A percentile compares a stretch with the other conserved stretches of the same genome.
Evolutionary conservation across 441 rosid species (phyloP).

Genomic region (Codiaeum variegatum): DNA sequence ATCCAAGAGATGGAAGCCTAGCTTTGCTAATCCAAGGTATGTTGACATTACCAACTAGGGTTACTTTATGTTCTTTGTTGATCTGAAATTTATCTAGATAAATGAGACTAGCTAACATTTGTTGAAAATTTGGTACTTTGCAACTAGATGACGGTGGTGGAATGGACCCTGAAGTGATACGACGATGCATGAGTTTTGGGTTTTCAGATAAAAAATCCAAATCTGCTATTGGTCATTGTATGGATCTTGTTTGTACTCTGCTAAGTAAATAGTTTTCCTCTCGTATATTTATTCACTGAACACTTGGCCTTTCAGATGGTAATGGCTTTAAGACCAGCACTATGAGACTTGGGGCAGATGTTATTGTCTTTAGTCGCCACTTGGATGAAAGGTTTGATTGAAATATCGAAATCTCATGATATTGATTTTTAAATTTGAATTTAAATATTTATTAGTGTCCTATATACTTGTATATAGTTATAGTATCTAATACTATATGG

Average conservation of each 20-base stretch:
- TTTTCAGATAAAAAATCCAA: conserved; percentile 81
- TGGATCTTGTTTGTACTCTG: conserved; percentile 22
- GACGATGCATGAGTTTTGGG: conserved; percentile 92
- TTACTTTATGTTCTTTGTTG: neutral
- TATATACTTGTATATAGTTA: neutral
- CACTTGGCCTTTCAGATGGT: conserved; percentile 67
- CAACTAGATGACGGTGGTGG: conserved; percentile 90
- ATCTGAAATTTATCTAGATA: conserved; percentile 12
- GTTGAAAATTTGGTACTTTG: conserved; percentile 19
- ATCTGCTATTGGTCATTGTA: conserved; percentile 85
- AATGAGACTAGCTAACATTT: conserved; percentile 13
- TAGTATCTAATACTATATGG: neutral
- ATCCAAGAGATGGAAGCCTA: conserved; percentile 68
- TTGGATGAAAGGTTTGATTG: conserved; percentile 51
- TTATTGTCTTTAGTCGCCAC: conserved; percentile 83
- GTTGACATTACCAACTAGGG: conserved; percentile 4
- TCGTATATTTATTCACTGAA: conserved; percentile 24
- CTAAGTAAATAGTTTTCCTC: conserved; percentile 17
- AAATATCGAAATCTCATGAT: neutral
- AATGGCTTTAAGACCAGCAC: conserved; percentile 99
- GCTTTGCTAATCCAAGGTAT: conserved; percentile 84
- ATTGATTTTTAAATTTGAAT: conserved; percentile 10
- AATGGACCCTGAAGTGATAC: conserved; percentile 83
- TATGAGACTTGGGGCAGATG: conserved; percentile 98
- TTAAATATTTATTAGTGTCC: neutral